These are phyloP conservation scores for Apophysomyces sp. DNA, from an alignment of 371 early-diverging fungal genomes.

Conservation along the genomic window DNA sequence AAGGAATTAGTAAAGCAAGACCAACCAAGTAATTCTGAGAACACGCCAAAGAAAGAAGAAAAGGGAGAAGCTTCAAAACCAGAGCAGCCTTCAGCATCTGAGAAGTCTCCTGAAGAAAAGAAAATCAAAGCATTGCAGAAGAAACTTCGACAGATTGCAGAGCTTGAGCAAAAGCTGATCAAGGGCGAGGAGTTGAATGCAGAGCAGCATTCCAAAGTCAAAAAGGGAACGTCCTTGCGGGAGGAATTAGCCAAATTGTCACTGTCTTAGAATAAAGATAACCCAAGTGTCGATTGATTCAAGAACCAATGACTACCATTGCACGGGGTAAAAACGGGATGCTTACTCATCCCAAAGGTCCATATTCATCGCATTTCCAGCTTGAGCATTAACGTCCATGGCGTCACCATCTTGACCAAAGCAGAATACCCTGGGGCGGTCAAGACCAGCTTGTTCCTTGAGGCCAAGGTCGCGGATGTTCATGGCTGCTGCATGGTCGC, in stretches of 20 bases:
- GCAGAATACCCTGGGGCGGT: too few species aligned
- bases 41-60: too few species aligned
- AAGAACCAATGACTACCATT: too few species aligned
- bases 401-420: too few species aligned
- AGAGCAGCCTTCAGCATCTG: slow-evolving; percentile 3
- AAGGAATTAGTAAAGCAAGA: neutral
- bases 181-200: slow-evolving; percentile 19
- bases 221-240: slow-evolving; percentile 28
- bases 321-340: too few species aligned
- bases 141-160: slow-evolving; percentile 19
- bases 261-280: neutral
- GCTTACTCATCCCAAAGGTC: too few species aligned
- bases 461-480: too few species aligned
- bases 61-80: neutral
- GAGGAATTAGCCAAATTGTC: slow-evolving; percentile 21
- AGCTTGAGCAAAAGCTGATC: slow-evolving; percentile 15
- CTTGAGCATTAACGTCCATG: too few species aligned
- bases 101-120: slow-evolving; percentile 15
- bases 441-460: too few species aligned
- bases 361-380: too few species aligned
- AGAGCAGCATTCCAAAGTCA: slow-evolving; percentile 26
- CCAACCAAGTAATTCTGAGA: neutral
- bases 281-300: too few species aligned
- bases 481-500: too few species aligned
- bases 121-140: slow-evolving; percentile 21